phyloP scores from a whole-genome alignment of 306 rosid species.

The Casuarina glauca region DNA sequence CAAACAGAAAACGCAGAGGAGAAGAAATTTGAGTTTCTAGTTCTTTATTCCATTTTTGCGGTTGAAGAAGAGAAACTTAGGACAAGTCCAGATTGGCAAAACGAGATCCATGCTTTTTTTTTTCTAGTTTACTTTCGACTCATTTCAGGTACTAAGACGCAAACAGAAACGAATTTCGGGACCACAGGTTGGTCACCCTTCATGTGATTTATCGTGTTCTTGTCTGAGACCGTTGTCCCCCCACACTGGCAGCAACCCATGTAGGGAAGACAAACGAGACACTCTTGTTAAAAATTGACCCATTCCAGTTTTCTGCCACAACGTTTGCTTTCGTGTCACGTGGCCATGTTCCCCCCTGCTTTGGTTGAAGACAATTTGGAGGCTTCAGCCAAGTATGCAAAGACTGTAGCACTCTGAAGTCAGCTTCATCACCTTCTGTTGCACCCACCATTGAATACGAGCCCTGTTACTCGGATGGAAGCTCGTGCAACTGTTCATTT shows the following conservation, averaged over 20 bases:
- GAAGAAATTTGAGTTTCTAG: no score
- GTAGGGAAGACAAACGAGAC: conserved; percentile 41
- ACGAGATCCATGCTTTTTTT: neutral
- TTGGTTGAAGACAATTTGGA: neutral
- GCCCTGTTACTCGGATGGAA: no score
- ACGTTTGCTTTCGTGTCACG: conserved; percentile 47
- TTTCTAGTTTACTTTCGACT: neutral
- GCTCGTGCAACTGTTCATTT: neutral
- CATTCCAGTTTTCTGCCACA: conserved; percentile 20
- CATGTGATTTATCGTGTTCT: conserved; percentile 36
- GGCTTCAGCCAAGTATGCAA: neutral
- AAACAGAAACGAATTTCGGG: conserved; percentile 15
- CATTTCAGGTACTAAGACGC: neutral
- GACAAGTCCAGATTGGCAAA: neutral
- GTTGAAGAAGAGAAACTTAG: neutral
- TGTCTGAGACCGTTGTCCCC: conserved; percentile 24
- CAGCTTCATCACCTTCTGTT: no score
- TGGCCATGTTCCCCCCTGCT: conserved; percentile 47
- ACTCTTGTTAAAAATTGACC: conserved; percentile 45
- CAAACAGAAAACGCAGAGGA: no score
- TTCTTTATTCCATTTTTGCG: neutral
- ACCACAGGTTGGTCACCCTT: conserved; percentile 9
- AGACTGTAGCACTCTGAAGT: no score
- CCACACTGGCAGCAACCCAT: conserved; percentile 43
- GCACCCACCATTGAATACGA: no score